A percentile compares a stretch with the other conserved stretches of the same genome.
phyloP scores from a whole-genome alignment of 2,329 filamentous ascomycete species.

The Bipolaris zeicola region DNA sequence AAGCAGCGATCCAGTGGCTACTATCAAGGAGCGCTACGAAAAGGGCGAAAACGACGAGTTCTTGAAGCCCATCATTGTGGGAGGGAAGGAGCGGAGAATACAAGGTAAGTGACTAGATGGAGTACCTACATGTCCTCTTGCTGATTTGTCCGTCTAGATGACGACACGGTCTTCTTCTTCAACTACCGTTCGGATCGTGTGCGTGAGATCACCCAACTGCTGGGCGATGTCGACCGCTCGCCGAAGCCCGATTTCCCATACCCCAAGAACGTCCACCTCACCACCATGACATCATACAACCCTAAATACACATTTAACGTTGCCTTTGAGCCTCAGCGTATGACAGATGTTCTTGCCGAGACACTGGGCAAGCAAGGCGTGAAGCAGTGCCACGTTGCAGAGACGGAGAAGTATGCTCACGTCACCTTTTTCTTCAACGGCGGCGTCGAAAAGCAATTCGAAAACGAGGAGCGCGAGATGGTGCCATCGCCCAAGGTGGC shows the following conservation, averaged over 20 bases:
- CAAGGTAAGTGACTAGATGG: constrained; percentile 63
- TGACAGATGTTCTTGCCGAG: constrained; percentile 98
- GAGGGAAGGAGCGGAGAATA: constrained; percentile 82
- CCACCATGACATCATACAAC: constrained; percentile 99
- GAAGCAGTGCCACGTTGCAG: constrained; percentile 93
- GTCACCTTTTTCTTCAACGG: constrained; percentile 99
- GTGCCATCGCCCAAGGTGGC: constrained; percentile 93
- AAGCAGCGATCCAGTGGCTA: constrained; percentile 80
- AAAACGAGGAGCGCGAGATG: constrained; percentile 88
- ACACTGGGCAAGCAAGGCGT: constrained; percentile 89
- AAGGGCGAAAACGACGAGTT: constrained; percentile 95
- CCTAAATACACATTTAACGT: constrained; percentile 88
- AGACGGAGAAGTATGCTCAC: constrained; percentile 99
- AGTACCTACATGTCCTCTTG: constrained; percentile 36
- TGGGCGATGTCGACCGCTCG: constrained; percentile 90
- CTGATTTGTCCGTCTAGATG: constrained; percentile 61
- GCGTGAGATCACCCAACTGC: constrained; percentile 91
- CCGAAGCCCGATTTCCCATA: constrained; percentile 90
- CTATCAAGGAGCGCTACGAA: constrained; percentile 85
- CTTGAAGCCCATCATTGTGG: constrained; percentile 94
- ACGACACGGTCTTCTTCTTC: constrained; percentile 98
- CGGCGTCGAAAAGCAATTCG: constrained; percentile 94
- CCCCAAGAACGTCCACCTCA: constrained; percentile 83
- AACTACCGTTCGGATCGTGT: constrained; percentile 99
- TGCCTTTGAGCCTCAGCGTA: constrained; percentile 91